These are phyloP conservation scores for Aspergillus versicolor DNA, from an alignment of 2,329 filamentous ascomycete genomes.

Conservation along the genomic window DNA sequence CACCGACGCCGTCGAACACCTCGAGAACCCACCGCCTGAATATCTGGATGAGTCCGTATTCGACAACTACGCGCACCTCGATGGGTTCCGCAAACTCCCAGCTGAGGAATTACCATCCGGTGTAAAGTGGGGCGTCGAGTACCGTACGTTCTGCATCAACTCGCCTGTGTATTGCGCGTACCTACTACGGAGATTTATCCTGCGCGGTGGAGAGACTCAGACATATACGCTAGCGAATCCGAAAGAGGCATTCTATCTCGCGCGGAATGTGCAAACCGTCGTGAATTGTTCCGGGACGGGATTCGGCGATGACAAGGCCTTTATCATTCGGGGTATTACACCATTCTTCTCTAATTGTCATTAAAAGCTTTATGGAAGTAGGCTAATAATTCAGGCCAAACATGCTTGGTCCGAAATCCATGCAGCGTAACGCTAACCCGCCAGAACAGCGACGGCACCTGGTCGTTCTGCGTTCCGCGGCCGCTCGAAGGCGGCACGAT, in stretches of 20 bases:
- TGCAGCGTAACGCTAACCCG: constrained; percentile 54
- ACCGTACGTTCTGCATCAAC: constrained; percentile 45
- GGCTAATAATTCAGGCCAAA: constrained; percentile 38
- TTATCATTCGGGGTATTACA: constrained; percentile 42
- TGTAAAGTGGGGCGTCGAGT: constrained; percentile 43
- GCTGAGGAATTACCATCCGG: constrained; percentile 31
- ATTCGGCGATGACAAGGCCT: constrained; percentile 42
- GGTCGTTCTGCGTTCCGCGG: constrained; percentile 63
- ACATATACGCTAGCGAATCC: constrained; percentile 28
- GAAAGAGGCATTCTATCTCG: constrained; percentile 41
- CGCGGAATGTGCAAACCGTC: constrained; percentile 34
- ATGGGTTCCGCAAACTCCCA: constrained; percentile 35
- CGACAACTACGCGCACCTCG: constrained; percentile 31
- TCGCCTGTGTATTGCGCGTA: constrained; percentile 44
- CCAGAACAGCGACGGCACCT: constrained; percentile 62
- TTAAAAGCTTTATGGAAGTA: background rate
- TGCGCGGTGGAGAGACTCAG: constrained; percentile 36
- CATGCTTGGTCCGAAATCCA: constrained; percentile 48
- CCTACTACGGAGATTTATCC: constrained; percentile 41
- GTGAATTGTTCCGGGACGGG: constrained; percentile 48
- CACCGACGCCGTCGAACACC: constrained; percentile 43
- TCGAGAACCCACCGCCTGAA: constrained; percentile 39
- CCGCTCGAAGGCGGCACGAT: constrained; percentile 63
- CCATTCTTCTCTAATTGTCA: no score
- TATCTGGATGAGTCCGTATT: constrained; percentile 32